Evolutionary conservation across 129 eudicot genomes (phyloP), one percentile per base, ranked within the genome.

Genomic region (Chrysanthemum lavandulifolium): DNA sequence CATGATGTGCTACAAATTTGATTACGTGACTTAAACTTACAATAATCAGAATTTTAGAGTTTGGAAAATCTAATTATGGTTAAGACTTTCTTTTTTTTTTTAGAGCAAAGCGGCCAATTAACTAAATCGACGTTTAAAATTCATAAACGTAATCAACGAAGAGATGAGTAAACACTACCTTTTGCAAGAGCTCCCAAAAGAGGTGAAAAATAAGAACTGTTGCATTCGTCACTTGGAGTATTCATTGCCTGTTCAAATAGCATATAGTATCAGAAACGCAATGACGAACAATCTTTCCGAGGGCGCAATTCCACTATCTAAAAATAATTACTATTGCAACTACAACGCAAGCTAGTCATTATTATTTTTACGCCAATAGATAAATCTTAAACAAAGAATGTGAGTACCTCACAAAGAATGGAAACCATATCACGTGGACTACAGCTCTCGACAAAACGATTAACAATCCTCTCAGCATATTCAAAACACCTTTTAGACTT

Each of bases 341-440:
- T 66, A 36, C 3, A 55, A 65, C 31, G 48, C 51, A 40, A 65
- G 61, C 61, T 61, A 50, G 36, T 4, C 4, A 31, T 3, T 65
- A 54, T 55, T 14, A 54, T 55, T 4, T 21, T 21, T 15, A 56
- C 36, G 36, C 23, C 54, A 15, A 43, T 23, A 68, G 6, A 68
- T 60, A 31, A 31, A 36, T 36, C 45, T 76, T 15, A 60, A 60
- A 11, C 36, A 43, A 62, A 74, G 43, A 18, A 63, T 27, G 19
- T 14, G n/a, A 69, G 40, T 82, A 94, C 98, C 91, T 88, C 97
- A 48, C 89, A 90, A 13, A 90, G 84, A 78, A 94, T 79, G 0
- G 98, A 74, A 61, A 94, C 88, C 98, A 94, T 84, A 65, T 90
- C 96, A 2, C 97, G 89, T 8, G 98, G 96, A 81, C 80, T 84